Base-by-base conservation (phyloP, 2,329 filamentous ascomycete species). In the Trichoderma atrobrunneum region DNA sequence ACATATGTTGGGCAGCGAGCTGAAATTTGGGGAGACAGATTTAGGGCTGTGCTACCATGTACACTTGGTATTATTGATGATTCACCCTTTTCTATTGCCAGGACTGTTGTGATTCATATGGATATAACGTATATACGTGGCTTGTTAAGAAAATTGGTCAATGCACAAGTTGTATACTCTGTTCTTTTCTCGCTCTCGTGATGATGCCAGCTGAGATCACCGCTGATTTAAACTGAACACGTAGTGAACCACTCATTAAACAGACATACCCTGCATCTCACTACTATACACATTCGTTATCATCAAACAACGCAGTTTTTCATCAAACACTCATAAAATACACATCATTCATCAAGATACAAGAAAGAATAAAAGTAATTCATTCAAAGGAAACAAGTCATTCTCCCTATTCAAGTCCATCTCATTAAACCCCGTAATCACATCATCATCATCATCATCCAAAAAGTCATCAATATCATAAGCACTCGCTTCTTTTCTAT, bases 401-500 rank as follows among this genome's bases (percentile, higher is more conserved):
- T 48, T 51, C 11, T 10, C 14, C 14, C 26, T 16, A 43, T 24
- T 7, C 51, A 63, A 61, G 14, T 24, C 18, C 10, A 24, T 3
- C 26, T 65, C n/a, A 18, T 34, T 24, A 65, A 18, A 21, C 18
- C 5, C 43, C 26, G n/a, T 14, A n/a, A 24, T 26, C 36, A 39
- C 36, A 39, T 39, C 36, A 10, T 43, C 36, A 10, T 32, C 30
- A 32, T 32, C 30, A 32, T 32, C 30, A 32, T 32, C 30, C 1
- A 39, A 43, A 8, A n/a, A 30, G 12, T 63, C 34, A 48, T 63
- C 21, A 36, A 54, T 21, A 48, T 11, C 60, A 34, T 28, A 54
- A 63, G 34, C 64, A 67, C 51, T 43, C 51, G 64, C 64, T 57
- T 67, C 32, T 67, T 67, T 54, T 67, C 64, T 67, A 67, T 67